Evolutionary conservation across 148 eudicot genomes (phyloP).

Genomic region (Silene conica): DNA sequence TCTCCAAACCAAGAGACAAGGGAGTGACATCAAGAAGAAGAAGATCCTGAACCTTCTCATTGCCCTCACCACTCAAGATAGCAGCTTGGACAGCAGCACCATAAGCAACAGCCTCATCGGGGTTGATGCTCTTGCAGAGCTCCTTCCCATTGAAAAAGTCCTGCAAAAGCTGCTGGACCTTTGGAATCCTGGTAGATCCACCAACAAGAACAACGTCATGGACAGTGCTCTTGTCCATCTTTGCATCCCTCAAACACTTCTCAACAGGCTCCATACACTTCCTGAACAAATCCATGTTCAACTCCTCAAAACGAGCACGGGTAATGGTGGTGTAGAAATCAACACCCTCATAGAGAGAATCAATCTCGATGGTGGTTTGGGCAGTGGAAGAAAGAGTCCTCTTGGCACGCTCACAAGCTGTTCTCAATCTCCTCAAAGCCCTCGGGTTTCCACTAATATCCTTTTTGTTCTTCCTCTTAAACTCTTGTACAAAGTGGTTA

Average conservation of each 20-base stretch:
- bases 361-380: constrained; percentile 28
- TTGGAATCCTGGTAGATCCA: constrained; percentile 36
- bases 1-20: constrained; percentile 24
- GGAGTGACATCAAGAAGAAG: constrained; percentile 27
- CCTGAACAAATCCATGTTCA: constrained; percentile 29
- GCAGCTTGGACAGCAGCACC: constrained; percentile 42
- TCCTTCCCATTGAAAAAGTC: constrained; percentile 32
- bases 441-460: constrained; percentile 28
- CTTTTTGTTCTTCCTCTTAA: constrained; percentile 30
- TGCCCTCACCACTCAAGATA: constrained; percentile 24
- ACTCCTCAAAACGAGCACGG: constrained; percentile 32
- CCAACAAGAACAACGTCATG: constrained; percentile 42
- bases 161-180: constrained; percentile 27
- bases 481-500: constrained; percentile 29
- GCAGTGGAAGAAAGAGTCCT: constrained; percentile 33
- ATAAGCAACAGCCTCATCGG: constrained; percentile 36
- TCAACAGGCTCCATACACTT: constrained; percentile 35
- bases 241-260: constrained; percentile 33
- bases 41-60: constrained; percentile 26
- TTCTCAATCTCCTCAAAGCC: constrained; percentile 27
- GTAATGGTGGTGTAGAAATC: constrained; percentile 28
- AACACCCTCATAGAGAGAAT: constrained; percentile 28
- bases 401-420: constrained; percentile 29
- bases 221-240: constrained; percentile 34
- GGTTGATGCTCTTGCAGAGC: constrained; percentile 30